Percentiles rank a stretch among this genome's conserved stretches.
phyloP scores from a whole-genome alignment of 2,329 filamentous ascomycete species.

The Colletotrichum brevisporum region DNA sequence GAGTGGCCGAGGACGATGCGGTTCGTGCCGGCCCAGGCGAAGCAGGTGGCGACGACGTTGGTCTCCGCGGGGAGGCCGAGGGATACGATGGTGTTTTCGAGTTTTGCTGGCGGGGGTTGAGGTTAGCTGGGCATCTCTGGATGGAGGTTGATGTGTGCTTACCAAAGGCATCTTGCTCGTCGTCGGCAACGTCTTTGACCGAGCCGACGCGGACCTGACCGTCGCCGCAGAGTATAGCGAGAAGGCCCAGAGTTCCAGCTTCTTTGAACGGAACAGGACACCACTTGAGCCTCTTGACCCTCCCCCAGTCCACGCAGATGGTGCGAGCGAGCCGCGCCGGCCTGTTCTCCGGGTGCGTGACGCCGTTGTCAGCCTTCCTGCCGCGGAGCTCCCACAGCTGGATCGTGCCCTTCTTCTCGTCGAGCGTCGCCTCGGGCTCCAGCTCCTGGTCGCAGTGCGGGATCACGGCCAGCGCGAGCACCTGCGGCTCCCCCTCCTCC shows the following conservation, averaged over 20 bases:
- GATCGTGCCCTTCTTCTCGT: constrained; percentile 60
- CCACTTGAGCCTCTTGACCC: constrained; percentile 66
- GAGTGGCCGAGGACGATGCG: constrained; percentile 68
- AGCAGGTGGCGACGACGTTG: constrained; percentile 63
- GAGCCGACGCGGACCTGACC: constrained; percentile 65
- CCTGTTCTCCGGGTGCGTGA: constrained; percentile 51
- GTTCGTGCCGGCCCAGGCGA: constrained; percentile 70
- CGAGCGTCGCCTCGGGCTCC: constrained; percentile 55
- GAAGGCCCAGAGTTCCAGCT: constrained; percentile 52
- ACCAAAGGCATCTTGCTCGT: constrained; percentile 55
- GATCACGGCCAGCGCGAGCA: constrained; percentile 66
- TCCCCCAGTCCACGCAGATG: constrained; percentile 65
- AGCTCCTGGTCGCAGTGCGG: constrained; percentile 66
- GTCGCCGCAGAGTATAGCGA: constrained; percentile 66
- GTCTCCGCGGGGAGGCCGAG: constrained; percentile 63
- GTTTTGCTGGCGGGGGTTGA: constrained; percentile 61
- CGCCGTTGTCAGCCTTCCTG: constrained; percentile 48
- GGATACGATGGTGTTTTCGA: constrained; percentile 59
- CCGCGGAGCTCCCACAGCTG: constrained; percentile 67
- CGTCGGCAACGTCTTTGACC: constrained; percentile 50
- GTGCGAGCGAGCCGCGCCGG: constrained; percentile 58
- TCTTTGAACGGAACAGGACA: constrained; percentile 59
- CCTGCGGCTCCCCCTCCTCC: constrained; percentile 55
- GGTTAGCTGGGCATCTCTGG: constrained; percentile 42
- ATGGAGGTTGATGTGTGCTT: constrained; percentile 42